A percentile compares a stretch with the other conserved stretches of the same genome.
Evolutionary conservation across 352 stramenopile species (phyloP).

Genomic region (Stramenopiles sp.): DNA sequence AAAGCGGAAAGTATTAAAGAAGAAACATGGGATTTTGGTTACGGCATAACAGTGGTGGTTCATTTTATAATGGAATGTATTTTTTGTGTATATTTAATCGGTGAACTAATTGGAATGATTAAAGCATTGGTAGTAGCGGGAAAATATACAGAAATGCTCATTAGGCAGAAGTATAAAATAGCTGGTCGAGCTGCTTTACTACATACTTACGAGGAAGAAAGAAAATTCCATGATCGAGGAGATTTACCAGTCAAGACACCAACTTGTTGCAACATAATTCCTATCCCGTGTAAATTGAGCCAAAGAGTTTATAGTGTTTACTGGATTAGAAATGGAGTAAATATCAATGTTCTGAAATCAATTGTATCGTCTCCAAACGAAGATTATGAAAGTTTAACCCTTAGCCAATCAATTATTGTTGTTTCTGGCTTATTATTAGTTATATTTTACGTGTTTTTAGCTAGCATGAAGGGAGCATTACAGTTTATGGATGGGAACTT

Average conservation of each 20-base stretch:
- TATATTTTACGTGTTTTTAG: neutral
- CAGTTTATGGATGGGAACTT: neutral
- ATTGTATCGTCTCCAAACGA: neutral
- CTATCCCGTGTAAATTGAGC: neutral
- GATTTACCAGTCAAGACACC: too few relatives aligned
- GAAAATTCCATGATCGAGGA: too few relatives aligned
- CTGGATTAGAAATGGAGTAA: neutral
- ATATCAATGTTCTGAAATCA: neutral
- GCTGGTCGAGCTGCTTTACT: neutral
- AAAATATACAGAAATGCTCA: neutral
- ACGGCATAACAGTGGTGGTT: neutral
- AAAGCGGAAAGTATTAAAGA: neutral
- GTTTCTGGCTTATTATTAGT: neutral
- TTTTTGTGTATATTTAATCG: neutral
- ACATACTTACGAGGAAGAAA: neutral
- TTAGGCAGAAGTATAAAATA: neutral
- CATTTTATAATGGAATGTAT: neutral
- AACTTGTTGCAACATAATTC: too few relatives aligned
- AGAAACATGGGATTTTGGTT: neutral
- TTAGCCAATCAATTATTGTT: neutral
- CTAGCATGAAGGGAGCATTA: neutral
- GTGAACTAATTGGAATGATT: neutral
- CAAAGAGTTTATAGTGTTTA: neutral
- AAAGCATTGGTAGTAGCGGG: neutral
- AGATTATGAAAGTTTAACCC: neutral